phyloP scores from a whole-genome alignment of 1,284 basidiomycete genomes.

The Gymnopus androsaceus region DNA sequence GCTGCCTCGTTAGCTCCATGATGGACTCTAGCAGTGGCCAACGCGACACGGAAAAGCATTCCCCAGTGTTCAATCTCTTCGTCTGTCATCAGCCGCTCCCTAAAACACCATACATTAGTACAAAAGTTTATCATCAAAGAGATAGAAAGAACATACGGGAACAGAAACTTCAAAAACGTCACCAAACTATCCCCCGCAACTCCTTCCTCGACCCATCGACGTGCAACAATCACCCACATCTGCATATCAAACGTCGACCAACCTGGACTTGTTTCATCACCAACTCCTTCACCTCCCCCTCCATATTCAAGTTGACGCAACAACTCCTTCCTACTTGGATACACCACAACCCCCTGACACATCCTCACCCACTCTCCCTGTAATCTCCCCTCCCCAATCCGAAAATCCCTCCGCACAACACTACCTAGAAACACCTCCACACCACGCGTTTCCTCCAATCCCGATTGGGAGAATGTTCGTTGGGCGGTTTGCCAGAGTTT shows the following conservation, averaged over 20 bases:
- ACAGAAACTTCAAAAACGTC: not conserved
- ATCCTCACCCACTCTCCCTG: too few relatives aligned
- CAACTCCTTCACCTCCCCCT: too few relatives aligned
- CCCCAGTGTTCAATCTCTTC: constrained; percentile 3
- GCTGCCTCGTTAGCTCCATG: not conserved
- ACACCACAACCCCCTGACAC: too few relatives aligned
- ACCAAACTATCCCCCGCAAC: not conserved
- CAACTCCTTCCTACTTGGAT: too few relatives aligned
- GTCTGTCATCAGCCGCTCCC: not conserved
- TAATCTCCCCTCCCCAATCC: too few relatives aligned
- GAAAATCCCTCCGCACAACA: too few relatives aligned
- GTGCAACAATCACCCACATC: not conserved
- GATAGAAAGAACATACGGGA: constrained; percentile 1
- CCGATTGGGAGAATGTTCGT: too few relatives aligned
- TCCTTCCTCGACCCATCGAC: not conserved
- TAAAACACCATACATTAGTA: not conserved
- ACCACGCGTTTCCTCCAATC: too few relatives aligned
- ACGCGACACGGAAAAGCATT: not conserved
- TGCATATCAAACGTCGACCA: not conserved
- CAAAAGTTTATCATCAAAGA: not conserved
- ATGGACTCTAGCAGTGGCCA: not conserved
- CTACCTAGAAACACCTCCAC: too few relatives aligned
- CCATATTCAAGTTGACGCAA: too few relatives aligned
- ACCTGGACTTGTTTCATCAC: too few relatives aligned
- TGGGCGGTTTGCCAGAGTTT: too few relatives aligned